Conservation (phyloP, 176 grass and related monocot species). For the Chrysopogon serrulatus region DNA sequence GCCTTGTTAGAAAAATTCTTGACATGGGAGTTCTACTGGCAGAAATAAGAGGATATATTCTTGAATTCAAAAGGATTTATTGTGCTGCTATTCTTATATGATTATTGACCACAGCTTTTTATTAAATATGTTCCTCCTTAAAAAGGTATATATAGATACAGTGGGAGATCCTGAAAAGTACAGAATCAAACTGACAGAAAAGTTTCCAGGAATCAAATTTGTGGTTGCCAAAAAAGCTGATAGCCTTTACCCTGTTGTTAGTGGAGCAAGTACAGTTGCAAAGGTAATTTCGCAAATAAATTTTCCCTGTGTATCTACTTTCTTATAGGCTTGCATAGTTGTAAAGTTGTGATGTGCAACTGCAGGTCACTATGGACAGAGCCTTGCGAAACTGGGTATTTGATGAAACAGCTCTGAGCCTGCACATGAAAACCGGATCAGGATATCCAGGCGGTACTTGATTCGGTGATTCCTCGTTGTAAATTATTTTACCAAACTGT, state of each 20-base stretch:
- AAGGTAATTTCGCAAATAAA: conserved; percentile 48
- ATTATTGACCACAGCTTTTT: not conserved
- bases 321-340: not conserved
- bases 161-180: conserved; percentile 95
- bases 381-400: conserved; percentile 74
- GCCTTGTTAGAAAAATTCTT: conserved; percentile 67
- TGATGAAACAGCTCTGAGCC: conserved; percentile 72
- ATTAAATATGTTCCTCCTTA: conserved; percentile 3
- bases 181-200: conserved; percentile 67
- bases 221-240: conserved; percentile 96
- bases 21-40: conserved; percentile 69
- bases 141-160: conserved; percentile 88
- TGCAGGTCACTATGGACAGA: conserved; percentile 86
- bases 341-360: conserved; percentile 6
- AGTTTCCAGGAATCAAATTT: conserved; percentile 82
- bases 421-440: conserved; percentile 90
- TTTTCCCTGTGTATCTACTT: not conserved
- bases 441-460: conserved; percentile 88
- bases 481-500: not conserved
- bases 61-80: not conserved
- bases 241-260: conserved; percentile 92
- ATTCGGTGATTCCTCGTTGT: not conserved
- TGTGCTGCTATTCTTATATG: not conserved
- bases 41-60: conserved; percentile 52
- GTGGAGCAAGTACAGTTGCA: conserved; percentile 93